phyloP scores from a whole-genome alignment of 495 filamentous ascomycete species.

The Daldinia decipiens region DNA sequence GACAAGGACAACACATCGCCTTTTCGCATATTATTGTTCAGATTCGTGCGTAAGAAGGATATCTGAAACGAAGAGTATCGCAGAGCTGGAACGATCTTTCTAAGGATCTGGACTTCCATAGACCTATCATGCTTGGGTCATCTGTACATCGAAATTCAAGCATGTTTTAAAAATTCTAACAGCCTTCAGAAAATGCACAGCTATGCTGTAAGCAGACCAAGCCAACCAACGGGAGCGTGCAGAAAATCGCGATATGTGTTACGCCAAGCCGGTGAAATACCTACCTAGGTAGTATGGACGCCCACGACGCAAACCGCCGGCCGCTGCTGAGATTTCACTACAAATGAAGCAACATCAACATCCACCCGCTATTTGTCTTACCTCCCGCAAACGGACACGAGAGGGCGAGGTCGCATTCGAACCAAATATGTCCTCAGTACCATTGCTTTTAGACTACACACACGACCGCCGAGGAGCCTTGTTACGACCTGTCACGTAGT shows the following conservation, averaged over 20 bases:
- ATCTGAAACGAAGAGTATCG: background rate
- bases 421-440: constrained; percentile 24
- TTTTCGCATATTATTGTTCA: background rate
- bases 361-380: constrained; percentile 30
- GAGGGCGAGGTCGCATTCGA: constrained; percentile 23
- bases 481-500: constrained; percentile 45
- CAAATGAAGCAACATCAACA: constrained; percentile 25
- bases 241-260: constrained; percentile 43
- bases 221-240: constrained; percentile 34
- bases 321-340: constrained; percentile 14
- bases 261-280: constrained; percentile 45
- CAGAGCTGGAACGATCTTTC: background rate
- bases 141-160: background rate
- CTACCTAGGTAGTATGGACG: constrained; percentile 16
- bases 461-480: constrained; percentile 17
- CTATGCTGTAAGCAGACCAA: constrained; percentile 14
- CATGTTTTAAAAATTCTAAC: background rate
- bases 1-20: background rate
- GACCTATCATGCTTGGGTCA: background rate
- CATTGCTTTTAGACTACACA: constrained; percentile 21
- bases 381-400: constrained; percentile 41
- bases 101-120: background rate
- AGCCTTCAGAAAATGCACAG: constrained; percentile 17
- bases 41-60: background rate
- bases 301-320: constrained; percentile 33